Evolutionary conservation across 2,329 filamentous ascomycete species (phyloP), one percentile per base, ranked within the genome.

Genomic region (Chaetomium strumarium): DNA sequence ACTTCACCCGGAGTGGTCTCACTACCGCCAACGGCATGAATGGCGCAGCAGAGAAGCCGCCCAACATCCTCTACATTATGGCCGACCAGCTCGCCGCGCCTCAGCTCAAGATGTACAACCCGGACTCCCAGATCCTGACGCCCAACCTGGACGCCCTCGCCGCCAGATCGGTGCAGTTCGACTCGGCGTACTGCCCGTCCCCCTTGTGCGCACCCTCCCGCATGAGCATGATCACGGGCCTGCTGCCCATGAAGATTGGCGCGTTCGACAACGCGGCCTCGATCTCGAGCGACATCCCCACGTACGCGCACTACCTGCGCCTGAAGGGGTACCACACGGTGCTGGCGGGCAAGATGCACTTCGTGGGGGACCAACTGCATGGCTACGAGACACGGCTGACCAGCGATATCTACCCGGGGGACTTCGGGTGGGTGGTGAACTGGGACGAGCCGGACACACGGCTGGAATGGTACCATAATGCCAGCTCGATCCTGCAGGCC

Each of bases 301-400:
- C 91, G 1, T 96, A 95, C 66, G 90, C 91, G 9, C 91, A 96
- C 70, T 96, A 96, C 70, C 76, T 96, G 50, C 86, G 91, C 46
- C 78, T 81, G 39, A 83, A 85, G 63, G 90, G 89, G 49, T 96
- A 96, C 65, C 88, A 96, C 71, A 96, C 91, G 12, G 88, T 86
- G 6, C 76, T 96, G 61, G 90, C 91, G 5, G 91, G 91, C 57
- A 96, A 96, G 78, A 96, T 96, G 91, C 91, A 96, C 72, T 96
- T 96, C 67, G 87, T 95, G 50, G 91, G 91, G 33, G 91, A 96
- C 67, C 91, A 96, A 72, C 77, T 96, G 55, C 91, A 96, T 67
- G 91, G 91, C 30, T 96, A 95, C 64, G 91, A 96, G 74, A 86
- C 89, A 64, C 83, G 91, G 52, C 77, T 96, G 64, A 96, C 91